phyloP scores from a whole-genome alignment of 768 basidiomycete species.

The Kwoniella pini region DNA sequence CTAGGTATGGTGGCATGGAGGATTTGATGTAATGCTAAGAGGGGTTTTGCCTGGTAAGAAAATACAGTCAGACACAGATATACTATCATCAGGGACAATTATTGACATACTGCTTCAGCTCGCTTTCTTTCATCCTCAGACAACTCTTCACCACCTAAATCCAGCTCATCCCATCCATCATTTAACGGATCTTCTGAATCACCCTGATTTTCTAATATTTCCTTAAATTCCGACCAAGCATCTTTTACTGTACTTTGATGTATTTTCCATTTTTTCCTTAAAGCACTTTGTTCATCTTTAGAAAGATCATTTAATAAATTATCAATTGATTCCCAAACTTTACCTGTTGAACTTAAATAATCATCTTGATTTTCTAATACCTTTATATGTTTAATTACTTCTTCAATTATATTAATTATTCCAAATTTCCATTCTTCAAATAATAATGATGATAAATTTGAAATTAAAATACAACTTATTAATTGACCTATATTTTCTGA shows the following conservation, averaged over 20 bases:
- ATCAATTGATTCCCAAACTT: conserved; percentile 45
- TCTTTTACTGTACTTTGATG: conserved; percentile 41
- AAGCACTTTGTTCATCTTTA: conserved; percentile 25
- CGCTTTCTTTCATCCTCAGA: conserved; percentile 20
- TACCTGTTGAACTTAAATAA: conserved; percentile 40
- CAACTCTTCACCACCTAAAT: conserved; percentile 27
- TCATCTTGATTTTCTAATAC: conserved; percentile 12
- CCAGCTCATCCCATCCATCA: conserved; percentile 32
- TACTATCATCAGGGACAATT: neutral
- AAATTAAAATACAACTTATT: conserved; percentile 31
- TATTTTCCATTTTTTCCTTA: conserved; percentile 28
- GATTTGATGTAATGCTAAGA: conserved; percentile 40
- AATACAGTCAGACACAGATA: neutral
- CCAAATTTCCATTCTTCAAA: conserved; percentile 41
- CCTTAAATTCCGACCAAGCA: conserved; percentile 49
- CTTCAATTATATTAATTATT: conserved; percentile 16
- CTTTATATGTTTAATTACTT: conserved; percentile 18
- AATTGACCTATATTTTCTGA: conserved; percentile 25
- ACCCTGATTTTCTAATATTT: conserved; percentile 29
- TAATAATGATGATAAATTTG: conserved; percentile 7
- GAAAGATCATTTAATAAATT: conserved; percentile 14
- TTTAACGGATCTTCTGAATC: conserved; percentile 22
- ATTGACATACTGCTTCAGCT: conserved; percentile 33
- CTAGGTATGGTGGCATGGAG: conserved; percentile 37
- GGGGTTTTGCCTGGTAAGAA: conserved; percentile 31